Percentiles rank a stretch among this genome's conserved stretches.
phyloP scores from a whole-genome alignment of 257 asterid species.

The Ocimum tenuiflorum region DNA sequence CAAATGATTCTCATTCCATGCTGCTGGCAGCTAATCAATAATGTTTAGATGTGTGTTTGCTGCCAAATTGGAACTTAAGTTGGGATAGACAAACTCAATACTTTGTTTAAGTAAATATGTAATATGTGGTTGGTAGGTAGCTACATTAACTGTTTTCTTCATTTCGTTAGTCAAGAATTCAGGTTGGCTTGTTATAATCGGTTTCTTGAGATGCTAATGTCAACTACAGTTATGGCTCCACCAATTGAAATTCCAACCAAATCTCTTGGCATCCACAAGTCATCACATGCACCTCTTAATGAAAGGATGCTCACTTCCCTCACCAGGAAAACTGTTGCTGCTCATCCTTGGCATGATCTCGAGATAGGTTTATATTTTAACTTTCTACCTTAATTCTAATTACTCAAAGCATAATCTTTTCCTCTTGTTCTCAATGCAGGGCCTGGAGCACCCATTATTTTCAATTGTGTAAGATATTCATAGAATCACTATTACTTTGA shows the following conservation, averaged over 20 bases:
- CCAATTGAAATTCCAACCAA: conserved; percentile 39
- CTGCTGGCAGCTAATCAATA: too few species aligned
- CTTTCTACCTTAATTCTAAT: conserved; percentile 1
- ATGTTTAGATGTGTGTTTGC: neutral
- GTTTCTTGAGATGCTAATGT: conserved; percentile 15
- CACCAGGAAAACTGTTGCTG: conserved; percentile 75
- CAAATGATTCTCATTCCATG: too few species aligned
- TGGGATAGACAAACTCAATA: neutral
- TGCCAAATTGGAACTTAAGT: neutral
- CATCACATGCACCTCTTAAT: conserved; percentile 59
- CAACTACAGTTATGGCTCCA: conserved; percentile 51
- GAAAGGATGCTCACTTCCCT: conserved; percentile 85
- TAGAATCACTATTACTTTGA: neutral
- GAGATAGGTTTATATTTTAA: conserved; percentile 58
- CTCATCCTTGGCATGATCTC: conserved; percentile 99
- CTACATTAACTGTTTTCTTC: neutral
- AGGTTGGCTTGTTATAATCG: conserved; percentile 13
- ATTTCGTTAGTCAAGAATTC: conserved; percentile 1
- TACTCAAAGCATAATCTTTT: neutral
- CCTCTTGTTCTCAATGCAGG: conserved; percentile 51
- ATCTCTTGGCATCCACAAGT: conserved; percentile 22
- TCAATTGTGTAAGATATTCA: conserved; percentile 70
- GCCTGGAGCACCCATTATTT: conserved; percentile 70
- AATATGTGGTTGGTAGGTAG: neutral
- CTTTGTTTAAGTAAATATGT: neutral